A percentile compares a stretch with the other conserved stretches of the same genome.
These are phyloP conservation scores for Dendrobium officinale DNA, from an alignment of 106 monocot genomes.

Conservation along the genomic window DNA sequence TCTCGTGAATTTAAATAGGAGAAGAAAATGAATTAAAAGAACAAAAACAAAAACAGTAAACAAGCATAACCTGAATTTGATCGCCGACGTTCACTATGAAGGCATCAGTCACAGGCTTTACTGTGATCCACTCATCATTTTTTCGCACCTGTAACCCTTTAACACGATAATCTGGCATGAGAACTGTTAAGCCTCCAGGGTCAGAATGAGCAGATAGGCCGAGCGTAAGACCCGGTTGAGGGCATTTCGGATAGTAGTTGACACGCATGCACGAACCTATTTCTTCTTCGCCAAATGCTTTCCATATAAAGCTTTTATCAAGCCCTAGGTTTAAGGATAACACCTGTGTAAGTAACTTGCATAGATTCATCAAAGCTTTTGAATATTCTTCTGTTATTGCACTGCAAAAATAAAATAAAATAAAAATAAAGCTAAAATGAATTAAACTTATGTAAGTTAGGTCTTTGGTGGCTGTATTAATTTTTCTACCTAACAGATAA, in stretches of 20 bases:
- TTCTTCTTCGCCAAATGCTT: slow-evolving; percentile 27
- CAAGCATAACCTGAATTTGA: slow-evolving; percentile 40
- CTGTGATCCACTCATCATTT: slow-evolving; percentile 26
- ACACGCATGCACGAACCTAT: slow-evolving; percentile 22
- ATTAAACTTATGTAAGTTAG: too few species aligned
- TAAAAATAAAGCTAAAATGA: not conserved
- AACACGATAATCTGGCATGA: slow-evolving; percentile 38
- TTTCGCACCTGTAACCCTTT: slow-evolving; percentile 35
- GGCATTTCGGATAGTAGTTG: slow-evolving; percentile 51
- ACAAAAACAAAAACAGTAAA: too few species aligned
- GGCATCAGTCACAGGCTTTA: slow-evolving; percentile 29
- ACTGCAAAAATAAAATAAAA: slow-evolving; percentile 10
- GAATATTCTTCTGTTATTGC: slow-evolving; percentile 28
- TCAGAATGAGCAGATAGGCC: slow-evolving; percentile 51
- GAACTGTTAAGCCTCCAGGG: slow-evolving; percentile 39
- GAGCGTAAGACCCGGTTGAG: slow-evolving; percentile 45
- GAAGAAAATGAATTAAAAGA: too few species aligned
- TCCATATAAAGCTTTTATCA: slow-evolving; percentile 9
- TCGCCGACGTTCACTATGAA: slow-evolving; percentile 52
- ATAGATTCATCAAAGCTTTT: slow-evolving; percentile 26
- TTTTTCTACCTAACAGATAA: too few species aligned
- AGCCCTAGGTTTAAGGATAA: slow-evolving; percentile 31
- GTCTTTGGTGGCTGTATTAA: too few species aligned
- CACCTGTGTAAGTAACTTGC: slow-evolving; percentile 20
- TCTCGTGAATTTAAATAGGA: too few species aligned